phyloP scores from a whole-genome alignment of 805 yeast genomes.

The Lipomyces sp. region DNA sequence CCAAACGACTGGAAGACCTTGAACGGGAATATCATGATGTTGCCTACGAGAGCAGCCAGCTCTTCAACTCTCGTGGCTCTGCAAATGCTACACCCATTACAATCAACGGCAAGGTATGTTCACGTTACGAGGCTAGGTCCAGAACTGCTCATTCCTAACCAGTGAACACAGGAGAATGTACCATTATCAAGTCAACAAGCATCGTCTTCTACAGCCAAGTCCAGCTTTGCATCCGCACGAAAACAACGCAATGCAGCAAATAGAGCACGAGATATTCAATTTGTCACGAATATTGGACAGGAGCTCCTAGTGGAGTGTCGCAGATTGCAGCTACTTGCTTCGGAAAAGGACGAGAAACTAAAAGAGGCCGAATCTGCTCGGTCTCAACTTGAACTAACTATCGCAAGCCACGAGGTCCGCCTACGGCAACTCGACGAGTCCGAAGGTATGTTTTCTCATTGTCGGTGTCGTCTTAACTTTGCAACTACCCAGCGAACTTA shows the following conservation, averaged over 20 bases:
- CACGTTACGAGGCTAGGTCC: no score
- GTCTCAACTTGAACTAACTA: constrained; percentile 26
- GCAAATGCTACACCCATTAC: no score
- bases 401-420: constrained; percentile 28
- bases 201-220: not conserved
- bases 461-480: constrained; percentile 3
- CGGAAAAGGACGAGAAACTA: constrained; percentile 27
- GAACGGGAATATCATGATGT: no score
- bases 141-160: no score
- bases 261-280: constrained; percentile 32
- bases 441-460: constrained; percentile 27
- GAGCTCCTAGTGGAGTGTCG: constrained; percentile 38
- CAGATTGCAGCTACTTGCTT: constrained; percentile 32
- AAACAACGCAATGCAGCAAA: constrained; percentile 20
- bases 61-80: no score
- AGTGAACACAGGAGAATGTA: no score
- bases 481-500: constrained; percentile 20
- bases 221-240: constrained; percentile 7
- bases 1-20: no score
- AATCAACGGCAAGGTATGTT: no score
- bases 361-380: constrained; percentile 25
- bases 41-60: no score
- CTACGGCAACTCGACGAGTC: constrained; percentile 28
- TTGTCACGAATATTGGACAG: constrained; percentile 38
- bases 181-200: no score